A percentile compares a stretch with the other conserved stretches of the same genome.
These are phyloP conservation scores for Hermanozyma aechmeae DNA, from an alignment of 805 yeast genomes.

Conservation along the genomic window DNA sequence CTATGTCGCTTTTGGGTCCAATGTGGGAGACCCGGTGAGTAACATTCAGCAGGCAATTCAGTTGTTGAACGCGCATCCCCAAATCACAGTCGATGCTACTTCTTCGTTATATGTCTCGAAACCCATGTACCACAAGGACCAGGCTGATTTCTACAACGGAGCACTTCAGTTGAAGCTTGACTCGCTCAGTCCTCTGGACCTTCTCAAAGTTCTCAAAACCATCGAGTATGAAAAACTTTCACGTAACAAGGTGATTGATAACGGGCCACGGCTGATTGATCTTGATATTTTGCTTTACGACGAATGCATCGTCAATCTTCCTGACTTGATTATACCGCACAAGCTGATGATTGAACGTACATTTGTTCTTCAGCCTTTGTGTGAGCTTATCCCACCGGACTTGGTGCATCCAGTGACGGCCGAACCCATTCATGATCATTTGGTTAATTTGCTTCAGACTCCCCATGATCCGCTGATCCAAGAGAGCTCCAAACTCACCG, in stretches of 20 bases:
- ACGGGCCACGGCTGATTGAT: slow-evolving; percentile 91
- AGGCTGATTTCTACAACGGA: slow-evolving; percentile 77
- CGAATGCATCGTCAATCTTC: slow-evolving; percentile 42
- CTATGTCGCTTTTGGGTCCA: slow-evolving; percentile 84
- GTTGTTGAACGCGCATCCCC: slow-evolving; percentile 26
- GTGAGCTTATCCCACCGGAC: slow-evolving; percentile 66
- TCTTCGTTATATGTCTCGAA: slow-evolving; percentile 81
- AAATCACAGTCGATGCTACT: slow-evolving; percentile 43
- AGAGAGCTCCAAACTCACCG: slow-evolving; percentile 41
- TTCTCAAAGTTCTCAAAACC: slow-evolving; percentile 53
- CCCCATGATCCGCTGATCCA: slow-evolving; percentile 34
- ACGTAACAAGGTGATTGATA: slow-evolving; percentile 70
- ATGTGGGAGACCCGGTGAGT: slow-evolving; percentile 59
- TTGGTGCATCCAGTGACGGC: slow-evolving; percentile 77
- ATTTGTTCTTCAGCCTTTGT: slow-evolving; percentile 82
- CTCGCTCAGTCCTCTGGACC: slow-evolving; percentile 48
- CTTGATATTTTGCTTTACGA: slow-evolving; percentile 78
- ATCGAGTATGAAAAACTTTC: slow-evolving; percentile 68
- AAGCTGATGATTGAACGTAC: slow-evolving; percentile 79
- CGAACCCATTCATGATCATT: slow-evolving; percentile 65
- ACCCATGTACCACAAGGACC: slow-evolving; percentile 86
- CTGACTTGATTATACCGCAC: slow-evolving; percentile 73
- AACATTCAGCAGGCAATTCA: slow-evolving; percentile 53
- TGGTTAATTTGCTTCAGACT: slow-evolving; percentile 36
- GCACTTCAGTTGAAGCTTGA: slow-evolving; percentile 58